These are phyloP conservation scores for Steccherinum ochraceum DNA, from an alignment of 768 basidiomycete species.

Conservation along the genomic window DNA sequence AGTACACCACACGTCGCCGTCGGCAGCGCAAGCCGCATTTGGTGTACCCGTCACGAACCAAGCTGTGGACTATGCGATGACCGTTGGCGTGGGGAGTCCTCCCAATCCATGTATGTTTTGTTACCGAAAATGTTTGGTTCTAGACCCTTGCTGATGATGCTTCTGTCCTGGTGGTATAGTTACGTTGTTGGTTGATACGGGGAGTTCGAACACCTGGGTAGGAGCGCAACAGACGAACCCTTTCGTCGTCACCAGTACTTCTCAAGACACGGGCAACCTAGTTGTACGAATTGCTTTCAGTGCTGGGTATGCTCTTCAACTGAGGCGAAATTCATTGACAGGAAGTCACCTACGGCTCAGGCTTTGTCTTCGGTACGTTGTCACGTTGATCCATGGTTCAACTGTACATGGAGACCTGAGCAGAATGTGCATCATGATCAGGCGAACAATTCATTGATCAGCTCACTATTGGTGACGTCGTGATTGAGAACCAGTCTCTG, in stretches of 20 bases:
- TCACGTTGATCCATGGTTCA: neutral
- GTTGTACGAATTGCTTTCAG: too few relatives aligned
- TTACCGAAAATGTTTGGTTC: neutral
- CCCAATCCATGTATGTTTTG: neutral
- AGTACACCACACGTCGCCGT: neutral
- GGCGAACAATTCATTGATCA: conserved; percentile 6
- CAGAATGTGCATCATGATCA: too few relatives aligned
- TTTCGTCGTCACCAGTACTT: conserved; percentile 3
- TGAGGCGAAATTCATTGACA: neutral
- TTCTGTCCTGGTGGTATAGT: neutral
- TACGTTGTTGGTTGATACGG: conserved; percentile 10
- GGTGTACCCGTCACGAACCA: conserved; percentile 2
- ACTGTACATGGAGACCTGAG: too few relatives aligned
- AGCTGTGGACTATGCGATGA: neutral
- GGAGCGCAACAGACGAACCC: conserved; percentile 5
- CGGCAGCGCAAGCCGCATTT: neutral
- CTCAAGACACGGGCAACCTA: conserved; percentile 1
- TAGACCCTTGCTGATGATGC: neutral
- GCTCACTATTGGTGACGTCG: conserved; percentile 3
- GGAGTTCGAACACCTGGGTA: conserved; percentile 13
- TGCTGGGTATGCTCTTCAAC: too few relatives aligned
- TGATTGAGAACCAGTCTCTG: conserved; percentile 1
- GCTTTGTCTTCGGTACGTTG: conserved; percentile 4
- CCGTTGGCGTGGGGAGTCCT: neutral
- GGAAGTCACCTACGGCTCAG: conserved; percentile 9